A percentile compares a stretch with the other conserved stretches of the same genome.
Evolutionary conservation across 441 rosid species (phyloP).

Genomic region (Populus tomentosa): DNA sequence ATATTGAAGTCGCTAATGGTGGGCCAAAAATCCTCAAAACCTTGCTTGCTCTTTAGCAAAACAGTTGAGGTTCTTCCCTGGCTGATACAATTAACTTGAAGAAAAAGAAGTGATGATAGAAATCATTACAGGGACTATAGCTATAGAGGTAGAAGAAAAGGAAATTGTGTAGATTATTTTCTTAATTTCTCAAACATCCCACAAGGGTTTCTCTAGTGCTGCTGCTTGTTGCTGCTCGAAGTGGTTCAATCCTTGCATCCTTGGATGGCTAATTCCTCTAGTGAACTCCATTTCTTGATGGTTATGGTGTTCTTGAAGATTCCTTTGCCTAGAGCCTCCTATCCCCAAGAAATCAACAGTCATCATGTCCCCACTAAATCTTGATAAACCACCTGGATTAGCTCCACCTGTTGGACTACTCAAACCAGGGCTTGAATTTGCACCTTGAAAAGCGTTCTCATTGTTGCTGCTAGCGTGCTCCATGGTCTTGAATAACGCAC

Average conservation of each 20-base stretch:
- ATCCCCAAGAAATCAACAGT: slow-evolving; percentile 66
- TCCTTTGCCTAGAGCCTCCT: slow-evolving; percentile 33
- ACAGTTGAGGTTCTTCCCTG: neutral
- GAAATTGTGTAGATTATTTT: neutral
- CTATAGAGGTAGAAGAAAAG: neutral
- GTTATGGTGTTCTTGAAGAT: slow-evolving; percentile 27
- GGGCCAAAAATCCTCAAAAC: neutral
- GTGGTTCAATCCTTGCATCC: slow-evolving; percentile 29
- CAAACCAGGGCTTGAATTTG: slow-evolving; percentile 11
- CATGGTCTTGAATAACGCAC: slow-evolving; percentile 24
- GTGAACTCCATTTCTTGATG: slow-evolving; percentile 23
- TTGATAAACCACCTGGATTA: slow-evolving; percentile 11
- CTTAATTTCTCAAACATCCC: slow-evolving; percentile 29
- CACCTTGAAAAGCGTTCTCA: slow-evolving; percentile 2
- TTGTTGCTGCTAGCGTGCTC: slow-evolving; percentile 12
- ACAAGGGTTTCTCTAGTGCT: slow-evolving; percentile 38
- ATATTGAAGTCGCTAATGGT: neutral
- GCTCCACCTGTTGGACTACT: neutral
- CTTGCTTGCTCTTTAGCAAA: slow-evolving; percentile 21
- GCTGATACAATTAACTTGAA: neutral
- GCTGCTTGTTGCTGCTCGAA: slow-evolving; percentile 38
- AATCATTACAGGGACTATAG: neutral
- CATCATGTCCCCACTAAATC: slow-evolving; percentile 33
- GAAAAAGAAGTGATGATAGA: neutral
- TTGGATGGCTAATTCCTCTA: slow-evolving; percentile 20